Evolutionary conservation across 208 protist genomes (phyloP).

Genomic region (Trypanosoma mega): DNA sequence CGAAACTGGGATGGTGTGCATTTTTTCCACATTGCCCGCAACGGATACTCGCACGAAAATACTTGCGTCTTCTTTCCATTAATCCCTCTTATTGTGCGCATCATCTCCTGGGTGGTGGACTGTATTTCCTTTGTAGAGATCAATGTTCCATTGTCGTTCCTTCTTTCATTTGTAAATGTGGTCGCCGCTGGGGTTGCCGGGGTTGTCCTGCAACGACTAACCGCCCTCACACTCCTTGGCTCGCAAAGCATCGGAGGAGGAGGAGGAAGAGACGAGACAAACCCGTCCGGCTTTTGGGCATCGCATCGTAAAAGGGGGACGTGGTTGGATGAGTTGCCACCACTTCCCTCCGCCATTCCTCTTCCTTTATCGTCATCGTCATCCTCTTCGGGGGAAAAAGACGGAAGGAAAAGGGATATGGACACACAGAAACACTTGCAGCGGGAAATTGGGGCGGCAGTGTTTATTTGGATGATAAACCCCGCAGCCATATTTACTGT

Average conservation of each 20-base stretch:
- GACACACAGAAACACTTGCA: constrained; percentile 12
- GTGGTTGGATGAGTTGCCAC: constrained; percentile 23
- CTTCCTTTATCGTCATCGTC: neutral
- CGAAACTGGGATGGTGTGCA: constrained; percentile 75
- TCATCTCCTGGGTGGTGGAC: constrained; percentile 32
- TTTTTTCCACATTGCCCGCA: constrained; percentile 67
- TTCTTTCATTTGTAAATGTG: constrained; percentile 50
- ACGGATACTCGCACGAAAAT: constrained; percentile 79
- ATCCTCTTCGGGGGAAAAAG: too few species aligned
- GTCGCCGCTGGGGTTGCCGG: constrained; percentile 29
- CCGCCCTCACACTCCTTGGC: constrained; percentile 48
- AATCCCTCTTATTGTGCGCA: constrained; percentile 49
- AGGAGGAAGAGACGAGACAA: neutral
- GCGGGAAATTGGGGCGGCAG: constrained; percentile 47
- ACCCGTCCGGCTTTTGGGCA: neutral
- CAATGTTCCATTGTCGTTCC: constrained; percentile 49
- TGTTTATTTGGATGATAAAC: constrained; percentile 57
- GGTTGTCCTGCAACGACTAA: constrained; percentile 59
- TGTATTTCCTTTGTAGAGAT: constrained; percentile 20
- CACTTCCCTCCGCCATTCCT: constrained; percentile 10
- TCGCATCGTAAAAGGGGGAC: constrained; percentile 7
- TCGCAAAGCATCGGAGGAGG: constrained; percentile 14
- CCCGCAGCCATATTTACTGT: constrained; percentile 75
- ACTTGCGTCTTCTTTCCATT: constrained; percentile 71
- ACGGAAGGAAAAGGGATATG: neutral